Evolutionary conservation across 1,284 basidiomycete genomes (phyloP), one percentile per base, ranked within the genome.

Genomic region (Blastosporella zonata): DNA sequence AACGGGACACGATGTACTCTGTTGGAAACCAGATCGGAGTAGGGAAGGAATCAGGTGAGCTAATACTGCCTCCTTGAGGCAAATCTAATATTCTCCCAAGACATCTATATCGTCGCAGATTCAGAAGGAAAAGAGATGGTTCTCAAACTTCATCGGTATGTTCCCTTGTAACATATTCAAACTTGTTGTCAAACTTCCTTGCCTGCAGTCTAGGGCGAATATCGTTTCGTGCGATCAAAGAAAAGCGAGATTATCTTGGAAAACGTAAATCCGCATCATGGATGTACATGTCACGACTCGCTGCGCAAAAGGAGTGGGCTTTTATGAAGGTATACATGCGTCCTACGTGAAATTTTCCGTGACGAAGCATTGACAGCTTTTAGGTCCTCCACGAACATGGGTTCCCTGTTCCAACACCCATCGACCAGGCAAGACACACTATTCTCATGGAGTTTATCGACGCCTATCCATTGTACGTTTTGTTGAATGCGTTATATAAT

Each of bases 221-320:
- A 61, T 97, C 94, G 0, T 99, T 99, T 72, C 85, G 96, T 44
- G 86, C 93, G 0, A 95, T 99, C 72, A 99, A 99, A 70, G 82
- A 88, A 59, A 99, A 99, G 67, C 79, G 96, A 55, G 97, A 99
- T 66, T 99, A 99, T 67, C 76, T 99, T 57, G 93, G 94, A 23
- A 97, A 96, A 67, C 81, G 96, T 31, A 93, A 93, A 69, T 93
- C 89, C 28, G 95, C 95, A 0, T 96, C 92, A 23, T 99, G 96
- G 96, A 97, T 99, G 95, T 99, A 97, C 71, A 94, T 99, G 92
- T 96, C 93, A 46, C 82, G 96, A 22, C 71, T 99, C 39, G 89
- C 94, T 8, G 96, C 96, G 4, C 87, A 96, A 70, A 98, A 98
- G 66, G 96, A 99, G 67, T 99, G 87, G 77, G 92, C 93, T 0